Evolutionary conservation across 2,329 filamentous ascomycete genomes (phyloP).

Genomic region (Sclerotinia nivalis): DNA sequence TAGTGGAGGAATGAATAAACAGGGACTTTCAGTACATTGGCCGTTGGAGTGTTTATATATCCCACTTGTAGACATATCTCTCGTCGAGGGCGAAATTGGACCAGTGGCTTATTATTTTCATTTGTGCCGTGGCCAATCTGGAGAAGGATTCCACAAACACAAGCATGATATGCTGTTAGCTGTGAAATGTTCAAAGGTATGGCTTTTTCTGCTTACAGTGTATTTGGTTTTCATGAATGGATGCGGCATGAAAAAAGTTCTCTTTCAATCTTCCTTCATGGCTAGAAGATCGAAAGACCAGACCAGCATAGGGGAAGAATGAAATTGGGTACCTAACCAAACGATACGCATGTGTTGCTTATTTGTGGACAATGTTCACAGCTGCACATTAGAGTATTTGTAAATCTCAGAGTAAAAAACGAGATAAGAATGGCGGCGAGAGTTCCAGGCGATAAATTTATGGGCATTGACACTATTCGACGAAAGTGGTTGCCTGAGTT

Average conservation of each 20-base stretch:
- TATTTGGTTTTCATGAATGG: background rate
- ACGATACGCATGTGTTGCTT: background rate
- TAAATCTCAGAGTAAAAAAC: background rate
- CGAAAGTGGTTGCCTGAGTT: too few species aligned
- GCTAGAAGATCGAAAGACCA: too few species aligned
- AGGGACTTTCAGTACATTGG: background rate
- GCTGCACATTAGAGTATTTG: background rate
- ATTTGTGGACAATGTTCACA: background rate
- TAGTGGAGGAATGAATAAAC: background rate
- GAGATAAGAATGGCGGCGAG: too few species aligned
- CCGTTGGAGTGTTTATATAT: background rate
- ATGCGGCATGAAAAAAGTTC: background rate
- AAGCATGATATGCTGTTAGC: background rate
- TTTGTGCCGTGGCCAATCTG: background rate
- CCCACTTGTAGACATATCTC: background rate
- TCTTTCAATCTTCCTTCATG: background rate
- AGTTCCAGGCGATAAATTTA: background rate
- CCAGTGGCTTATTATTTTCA: background rate
- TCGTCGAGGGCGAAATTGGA: background rate
- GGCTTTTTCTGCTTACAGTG: background rate
- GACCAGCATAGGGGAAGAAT: background rate
- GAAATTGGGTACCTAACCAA: background rate
- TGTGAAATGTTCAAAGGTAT: background rate
- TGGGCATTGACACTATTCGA: background rate
- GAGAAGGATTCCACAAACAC: background rate